Evolutionary conservation across 768 basidiomycete genomes (phyloP).

Genomic region (Tremella mesenterica): DNA sequence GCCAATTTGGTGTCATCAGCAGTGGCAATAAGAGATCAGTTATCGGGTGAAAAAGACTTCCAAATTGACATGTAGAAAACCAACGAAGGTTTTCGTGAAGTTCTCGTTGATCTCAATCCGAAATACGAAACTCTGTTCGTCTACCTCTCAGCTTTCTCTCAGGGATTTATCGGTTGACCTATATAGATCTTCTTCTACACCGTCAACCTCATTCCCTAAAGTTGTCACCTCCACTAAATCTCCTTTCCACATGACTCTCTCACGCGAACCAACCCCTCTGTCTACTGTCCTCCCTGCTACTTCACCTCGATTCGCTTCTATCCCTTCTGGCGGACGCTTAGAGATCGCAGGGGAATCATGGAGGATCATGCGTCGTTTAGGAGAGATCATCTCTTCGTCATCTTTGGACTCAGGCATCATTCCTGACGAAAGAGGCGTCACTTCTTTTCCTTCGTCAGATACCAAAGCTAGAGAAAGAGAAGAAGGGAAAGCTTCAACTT

Average conservation of each 20-base stretch:
- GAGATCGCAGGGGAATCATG: constrained; percentile 72
- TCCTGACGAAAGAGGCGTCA: no score
- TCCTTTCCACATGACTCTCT: constrained; percentile 59
- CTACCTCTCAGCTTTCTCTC: constrained; percentile 7
- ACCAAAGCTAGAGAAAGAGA: no score
- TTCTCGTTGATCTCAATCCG: constrained; percentile 55
- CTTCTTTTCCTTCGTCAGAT: no score
- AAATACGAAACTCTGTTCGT: constrained; percentile 40
- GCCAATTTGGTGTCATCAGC: neutral
- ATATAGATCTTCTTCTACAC: neutral
- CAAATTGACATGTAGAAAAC: constrained; percentile 9
- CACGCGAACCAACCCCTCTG: constrained; percentile 53
- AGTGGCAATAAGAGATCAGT: neutral
- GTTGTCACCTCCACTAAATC: constrained; percentile 36
- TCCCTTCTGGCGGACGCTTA: constrained; percentile 63
- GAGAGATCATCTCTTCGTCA: constrained; percentile 51
- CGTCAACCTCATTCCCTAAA: constrained; percentile 6
- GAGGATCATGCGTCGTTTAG: constrained; percentile 60
- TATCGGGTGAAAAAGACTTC: neutral
- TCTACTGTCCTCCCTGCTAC: constrained; percentile 51
- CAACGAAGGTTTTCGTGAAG: constrained; percentile 82
- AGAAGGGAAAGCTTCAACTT: no score
- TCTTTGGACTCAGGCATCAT: no score
- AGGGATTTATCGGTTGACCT: neutral
- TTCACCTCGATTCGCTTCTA: constrained; percentile 59